Evolutionary conservation across 495 filamentous ascomycete genomes (phyloP).

Genomic region (Neurospora africana): DNA sequence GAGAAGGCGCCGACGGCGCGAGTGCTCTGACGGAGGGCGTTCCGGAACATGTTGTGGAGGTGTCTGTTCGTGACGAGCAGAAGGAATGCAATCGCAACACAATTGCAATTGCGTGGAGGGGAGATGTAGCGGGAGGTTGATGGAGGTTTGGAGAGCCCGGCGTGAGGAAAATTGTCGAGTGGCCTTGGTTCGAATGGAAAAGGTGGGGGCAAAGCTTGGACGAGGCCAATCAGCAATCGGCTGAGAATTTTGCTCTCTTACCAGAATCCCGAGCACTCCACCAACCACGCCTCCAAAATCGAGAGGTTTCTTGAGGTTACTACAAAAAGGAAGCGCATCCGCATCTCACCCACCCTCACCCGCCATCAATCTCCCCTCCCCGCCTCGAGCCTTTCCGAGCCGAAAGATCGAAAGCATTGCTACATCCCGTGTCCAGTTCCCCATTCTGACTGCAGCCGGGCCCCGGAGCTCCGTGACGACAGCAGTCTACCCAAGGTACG

Average conservation of each 20-base stretch:
- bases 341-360: background rate
- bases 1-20: conserved; percentile 88
- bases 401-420: background rate
- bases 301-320: background rate
- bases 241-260: conserved; percentile 27
- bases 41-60: conserved; percentile 76
- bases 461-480: background rate
- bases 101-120: conserved; percentile 27
- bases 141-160: conserved; percentile 6
- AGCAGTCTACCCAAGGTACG: background rate
- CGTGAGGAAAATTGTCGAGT: conserved; percentile 17
- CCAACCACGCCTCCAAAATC: background rate
- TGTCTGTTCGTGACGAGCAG: conserved; percentile 25
- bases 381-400: background rate
- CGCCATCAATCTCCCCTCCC: background rate
- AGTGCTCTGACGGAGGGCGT: conserved; percentile 90
- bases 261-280: background rate
- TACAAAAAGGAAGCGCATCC: background rate
- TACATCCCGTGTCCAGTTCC: background rate
- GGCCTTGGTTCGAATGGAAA: conserved; percentile 8
- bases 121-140: background rate
- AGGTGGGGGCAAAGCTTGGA: conserved; percentile 2
- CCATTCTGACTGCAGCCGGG: background rate
- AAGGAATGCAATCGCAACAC: conserved; percentile 39
- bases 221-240: conserved; percentile 24